phyloP scores from a whole-genome alignment of 2,329 filamentous ascomycete species.

The Aureobasidium vineae region DNA sequence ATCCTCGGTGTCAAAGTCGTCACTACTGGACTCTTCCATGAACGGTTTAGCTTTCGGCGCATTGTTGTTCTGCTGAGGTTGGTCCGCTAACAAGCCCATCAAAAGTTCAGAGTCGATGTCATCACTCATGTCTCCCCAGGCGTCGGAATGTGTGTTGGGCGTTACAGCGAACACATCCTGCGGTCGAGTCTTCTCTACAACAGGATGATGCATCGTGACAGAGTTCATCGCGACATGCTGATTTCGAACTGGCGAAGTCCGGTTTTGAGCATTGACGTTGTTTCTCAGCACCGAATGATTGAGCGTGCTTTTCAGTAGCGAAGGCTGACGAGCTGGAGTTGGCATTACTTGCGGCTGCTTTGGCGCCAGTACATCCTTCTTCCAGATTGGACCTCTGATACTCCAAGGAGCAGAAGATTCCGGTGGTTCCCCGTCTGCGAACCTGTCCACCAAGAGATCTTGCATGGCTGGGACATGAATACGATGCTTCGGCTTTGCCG shows the following conservation, averaged over 20 bases:
- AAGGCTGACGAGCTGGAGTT: conserved; percentile 14
- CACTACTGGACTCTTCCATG: not conserved
- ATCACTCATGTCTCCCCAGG: conserved; percentile 15
- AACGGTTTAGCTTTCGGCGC: not conserved
- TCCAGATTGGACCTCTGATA: conserved; percentile 51
- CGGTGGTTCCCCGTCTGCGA: conserved; percentile 47
- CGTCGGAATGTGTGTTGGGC: not conserved
- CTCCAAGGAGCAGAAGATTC: conserved; percentile 45
- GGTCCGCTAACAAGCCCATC: conserved; percentile 2
- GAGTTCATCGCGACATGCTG: too few species aligned
- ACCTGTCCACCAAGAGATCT: conserved; percentile 44
- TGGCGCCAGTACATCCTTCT: conserved; percentile 39
- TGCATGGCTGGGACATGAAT: conserved; percentile 46
- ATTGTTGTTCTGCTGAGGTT: not conserved
- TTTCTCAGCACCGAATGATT: conserved; percentile 7
- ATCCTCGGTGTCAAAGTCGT: conserved; percentile 14
- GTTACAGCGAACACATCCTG: not conserved
- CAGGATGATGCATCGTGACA: not conserved
- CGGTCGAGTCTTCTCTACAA: not conserved
- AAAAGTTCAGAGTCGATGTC: conserved; percentile 19
- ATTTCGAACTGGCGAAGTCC: not conserved
- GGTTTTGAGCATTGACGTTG: not conserved
- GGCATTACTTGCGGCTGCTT: conserved; percentile 22
- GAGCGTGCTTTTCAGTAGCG: not conserved
- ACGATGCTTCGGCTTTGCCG: conserved; percentile 43